Evolutionary conservation across 2,329 filamentous ascomycete species (phyloP).

Genomic region (Pyricularia grisea): DNA sequence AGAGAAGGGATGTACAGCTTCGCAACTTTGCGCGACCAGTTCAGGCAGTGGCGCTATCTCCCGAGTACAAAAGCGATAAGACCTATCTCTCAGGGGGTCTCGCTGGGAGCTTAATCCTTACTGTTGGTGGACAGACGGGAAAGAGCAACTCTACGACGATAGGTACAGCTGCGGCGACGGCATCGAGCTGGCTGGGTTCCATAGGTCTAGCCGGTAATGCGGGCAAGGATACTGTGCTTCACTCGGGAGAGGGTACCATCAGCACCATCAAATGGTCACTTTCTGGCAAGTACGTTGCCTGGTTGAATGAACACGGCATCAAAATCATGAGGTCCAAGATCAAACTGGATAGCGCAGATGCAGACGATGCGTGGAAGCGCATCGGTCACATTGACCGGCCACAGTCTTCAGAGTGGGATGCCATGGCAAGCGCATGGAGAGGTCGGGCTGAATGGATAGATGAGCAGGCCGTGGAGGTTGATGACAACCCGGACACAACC

Average conservation of each 20-base stretch:
- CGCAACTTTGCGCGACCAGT: constrained; percentile 91
- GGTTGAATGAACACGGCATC: constrained; percentile 95
- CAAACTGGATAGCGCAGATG: constrained; percentile 65
- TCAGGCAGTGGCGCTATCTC: constrained; percentile 86
- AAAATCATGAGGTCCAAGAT: constrained; percentile 94
- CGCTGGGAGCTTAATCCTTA: constrained; percentile 80
- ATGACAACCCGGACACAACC: constrained; percentile 41
- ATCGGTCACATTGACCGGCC: constrained; percentile 89
- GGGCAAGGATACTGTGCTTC: constrained; percentile 77
- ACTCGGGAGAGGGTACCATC: constrained; percentile 87
- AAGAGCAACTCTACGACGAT: constrained; percentile 83
- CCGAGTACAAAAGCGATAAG: constrained; percentile 82
- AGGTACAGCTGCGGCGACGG: constrained; percentile 69
- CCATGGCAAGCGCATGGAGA: constrained; percentile 95
- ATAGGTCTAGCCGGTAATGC: constrained; percentile 71
- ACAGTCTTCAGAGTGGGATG: constrained; percentile 80
- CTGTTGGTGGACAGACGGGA: constrained; percentile 69
- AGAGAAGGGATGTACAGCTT: constrained; percentile 81
- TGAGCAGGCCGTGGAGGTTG: constrained; percentile 65
- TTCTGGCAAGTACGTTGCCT: constrained; percentile 84
- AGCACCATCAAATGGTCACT: constrained; percentile 91
- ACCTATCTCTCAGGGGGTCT: constrained; percentile 86
- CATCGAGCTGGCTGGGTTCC: constrained; percentile 83
- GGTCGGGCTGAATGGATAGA: constrained; percentile 90
- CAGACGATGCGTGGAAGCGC: constrained; percentile 85